Evolutionary conservation across 805 yeast species (phyloP).

Genomic region (Ogataea nakhonphanomensis): DNA sequence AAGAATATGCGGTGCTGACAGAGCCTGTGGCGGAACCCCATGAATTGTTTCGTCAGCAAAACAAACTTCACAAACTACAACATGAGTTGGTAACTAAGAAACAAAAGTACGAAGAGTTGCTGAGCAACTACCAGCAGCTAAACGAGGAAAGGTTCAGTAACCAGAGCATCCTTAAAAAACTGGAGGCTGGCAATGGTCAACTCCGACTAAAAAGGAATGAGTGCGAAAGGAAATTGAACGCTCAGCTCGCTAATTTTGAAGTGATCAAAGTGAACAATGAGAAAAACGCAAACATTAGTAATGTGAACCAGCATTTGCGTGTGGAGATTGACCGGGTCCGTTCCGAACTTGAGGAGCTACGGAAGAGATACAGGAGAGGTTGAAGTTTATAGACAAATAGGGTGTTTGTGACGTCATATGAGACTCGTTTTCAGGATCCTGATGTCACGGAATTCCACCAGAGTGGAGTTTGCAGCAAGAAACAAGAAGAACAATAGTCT

Average conservation of each 20-base stretch:
- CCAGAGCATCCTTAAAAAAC: constrained; percentile 21
- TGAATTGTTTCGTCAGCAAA: constrained; percentile 10
- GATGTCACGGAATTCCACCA: constrained; percentile 7
- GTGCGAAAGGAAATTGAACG: constrained; percentile 20
- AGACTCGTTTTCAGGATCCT: background rate
- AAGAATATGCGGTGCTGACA: constrained; percentile 12
- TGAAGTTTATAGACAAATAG: background rate
- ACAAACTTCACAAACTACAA: constrained; percentile 12
- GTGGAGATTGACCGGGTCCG: constrained; percentile 26
- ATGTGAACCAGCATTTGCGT: constrained; percentile 26
- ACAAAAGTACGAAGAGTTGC: constrained; percentile 26
- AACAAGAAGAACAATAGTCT: background rate
- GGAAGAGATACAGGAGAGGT: constrained; percentile 3
- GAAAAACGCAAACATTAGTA: constrained; percentile 29
- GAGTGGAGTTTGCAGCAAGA: background rate
- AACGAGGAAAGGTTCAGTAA: constrained; percentile 33
- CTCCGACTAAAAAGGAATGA: constrained; percentile 15
- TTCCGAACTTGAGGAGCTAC: constrained; percentile 20
- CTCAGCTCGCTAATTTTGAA: constrained; percentile 29
- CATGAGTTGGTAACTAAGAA: constrained; percentile 18
- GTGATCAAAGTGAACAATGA: constrained; percentile 32
- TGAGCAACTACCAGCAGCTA: constrained; percentile 32
- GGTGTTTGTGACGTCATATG: background rate
- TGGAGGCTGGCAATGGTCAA: constrained; percentile 18
- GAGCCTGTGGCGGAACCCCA: constrained; percentile 6